Percentiles rank a stretch among this genome's conserved stretches.
Conservation (phyloP, 176 grass and related monocot genomes). For the Aegilops tauschii region DNA sequence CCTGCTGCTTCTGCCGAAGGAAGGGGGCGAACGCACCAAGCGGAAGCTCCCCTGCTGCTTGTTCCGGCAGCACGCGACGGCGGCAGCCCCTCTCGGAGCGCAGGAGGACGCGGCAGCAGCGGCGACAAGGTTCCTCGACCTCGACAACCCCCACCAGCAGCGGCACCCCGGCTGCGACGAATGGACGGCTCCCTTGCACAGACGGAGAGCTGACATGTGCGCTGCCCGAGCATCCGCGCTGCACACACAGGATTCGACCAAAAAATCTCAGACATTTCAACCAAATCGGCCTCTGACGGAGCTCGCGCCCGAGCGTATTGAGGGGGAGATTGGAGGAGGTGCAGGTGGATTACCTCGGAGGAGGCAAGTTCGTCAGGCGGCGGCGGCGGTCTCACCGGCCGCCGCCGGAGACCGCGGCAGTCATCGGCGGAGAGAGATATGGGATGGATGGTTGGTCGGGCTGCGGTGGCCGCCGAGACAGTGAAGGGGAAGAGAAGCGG, state of each 20-base stretch:
- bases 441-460: background rate
- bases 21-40: constrained; percentile 12
- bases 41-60: background rate
- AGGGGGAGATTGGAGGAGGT: no score
- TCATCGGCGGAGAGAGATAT: constrained; percentile 20
- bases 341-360: background rate
- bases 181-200: constrained; percentile 14
- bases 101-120: background rate
- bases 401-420: constrained; percentile 5
- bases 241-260: no score
- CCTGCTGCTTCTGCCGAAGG: constrained; percentile 16
- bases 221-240: no score
- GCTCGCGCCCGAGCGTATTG: background rate
- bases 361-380: background rate
- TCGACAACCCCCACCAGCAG: background rate
- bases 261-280: background rate
- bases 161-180: background rate
- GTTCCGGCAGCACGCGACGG: background rate
- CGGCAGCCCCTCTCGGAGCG: background rate
- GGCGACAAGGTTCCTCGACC: background rate
- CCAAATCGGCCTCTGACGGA: background rate
- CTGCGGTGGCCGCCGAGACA: background rate
- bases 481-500: background rate
- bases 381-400: background rate
- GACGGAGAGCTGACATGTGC: constrained; percentile 22